Evolutionary conservation across 2,329 filamentous ascomycete genomes (phyloP), one percentile per base, ranked within the genome.

Genomic region (Tolypocladium nubicola): DNA sequence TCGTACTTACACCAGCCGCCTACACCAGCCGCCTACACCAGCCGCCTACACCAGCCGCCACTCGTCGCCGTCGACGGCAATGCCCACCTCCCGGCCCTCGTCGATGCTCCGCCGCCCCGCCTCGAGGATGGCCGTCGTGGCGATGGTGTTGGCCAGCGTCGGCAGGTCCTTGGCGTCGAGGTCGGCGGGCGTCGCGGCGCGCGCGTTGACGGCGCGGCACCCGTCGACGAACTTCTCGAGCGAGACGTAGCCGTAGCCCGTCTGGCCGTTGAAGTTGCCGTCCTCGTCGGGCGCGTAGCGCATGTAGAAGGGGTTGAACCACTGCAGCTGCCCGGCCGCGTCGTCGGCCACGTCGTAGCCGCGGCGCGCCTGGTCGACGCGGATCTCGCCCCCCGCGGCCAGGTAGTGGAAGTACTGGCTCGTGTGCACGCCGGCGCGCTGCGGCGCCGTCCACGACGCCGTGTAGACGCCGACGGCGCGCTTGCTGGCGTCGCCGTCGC

Each of bases 331-430:
- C 45, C 82, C 83, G 1, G 76, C 76, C 23, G 74, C 80, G 70
- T 97, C 92, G 62, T 91, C 88, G n/a, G 92, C 90, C 13, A 97
- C 88, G 67, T 97, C 91, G 75, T 97, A 97, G 53, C 92, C 92
- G 56, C 92, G 84, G 79, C 96, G 95, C 50, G 91, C 92, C 75
- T 97, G 93, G 76, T 97, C 90, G 66, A 96, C 83, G 59, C 89
- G 84, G 65, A 97, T 85, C 75, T 97, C 92, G 62, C 92, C 92
- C 57, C 86, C 83, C 59, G 83, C 82, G 3, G 84, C 92, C 76
- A 97, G 87, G 76, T 94, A 96, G 75, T 97, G 92, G 78, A 97
- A 97, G 75, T 96, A 94, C 76, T 97, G 92, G 72, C 96, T 96
- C 1, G 88, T 93, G 75, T 97, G 93, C n/a, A 97, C 91, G 54